A percentile compares a stretch with the other conserved stretches of the same genome.
These are phyloP conservation scores for Polytrichum commune DNA, from an alignment of 225 moss, liverwort and hornwort species.

Conservation along the genomic window DNA sequence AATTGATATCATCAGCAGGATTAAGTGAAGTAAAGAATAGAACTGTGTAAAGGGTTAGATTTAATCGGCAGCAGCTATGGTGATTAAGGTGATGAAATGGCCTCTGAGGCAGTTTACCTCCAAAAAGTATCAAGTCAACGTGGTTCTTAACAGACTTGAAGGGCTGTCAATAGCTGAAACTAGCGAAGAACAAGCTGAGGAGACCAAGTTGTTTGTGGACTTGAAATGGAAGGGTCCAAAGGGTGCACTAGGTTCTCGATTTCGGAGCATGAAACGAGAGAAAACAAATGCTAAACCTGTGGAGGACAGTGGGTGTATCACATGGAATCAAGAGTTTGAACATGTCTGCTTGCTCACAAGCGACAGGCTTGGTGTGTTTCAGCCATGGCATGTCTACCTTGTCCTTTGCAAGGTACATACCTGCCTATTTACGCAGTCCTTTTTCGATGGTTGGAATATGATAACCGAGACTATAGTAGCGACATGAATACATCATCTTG, in stretches of 20 bases:
- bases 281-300: slow-evolving; percentile 52
- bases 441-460: not conserved
- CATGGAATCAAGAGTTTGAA: slow-evolving; percentile 83
- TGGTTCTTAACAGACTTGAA: slow-evolving; percentile 63
- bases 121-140: slow-evolving; percentile 89
- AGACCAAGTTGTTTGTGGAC: slow-evolving; percentile 59
- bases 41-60: not conserved
- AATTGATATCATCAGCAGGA: no score
- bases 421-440: not conserved
- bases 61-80: slow-evolving; percentile 47
- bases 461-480: no score
- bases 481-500: no score
- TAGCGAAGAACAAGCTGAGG: slow-evolving; percentile 12
- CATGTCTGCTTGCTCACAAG: slow-evolving; percentile 67
- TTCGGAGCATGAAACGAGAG: slow-evolving; percentile 74
- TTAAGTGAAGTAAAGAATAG: no score
- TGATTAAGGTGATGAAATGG: slow-evolving; percentile 96
- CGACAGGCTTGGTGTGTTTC: slow-evolving; percentile 67
- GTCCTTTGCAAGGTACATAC: slow-evolving; percentile 73
- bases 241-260: slow-evolving; percentile 76
- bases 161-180: slow-evolving; percentile 40
- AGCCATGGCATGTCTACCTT: slow-evolving; percentile 82
- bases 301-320: slow-evolving; percentile 51
- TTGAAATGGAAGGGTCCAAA: slow-evolving; percentile 94
- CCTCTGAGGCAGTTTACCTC: slow-evolving; percentile 62